A percentile compares a stretch with the other conserved stretches of the same genome.
These are phyloP conservation scores for Earliella scabrosa DNA, from an alignment of 1,284 basidiomycete genomes.

Conservation along the genomic window DNA sequence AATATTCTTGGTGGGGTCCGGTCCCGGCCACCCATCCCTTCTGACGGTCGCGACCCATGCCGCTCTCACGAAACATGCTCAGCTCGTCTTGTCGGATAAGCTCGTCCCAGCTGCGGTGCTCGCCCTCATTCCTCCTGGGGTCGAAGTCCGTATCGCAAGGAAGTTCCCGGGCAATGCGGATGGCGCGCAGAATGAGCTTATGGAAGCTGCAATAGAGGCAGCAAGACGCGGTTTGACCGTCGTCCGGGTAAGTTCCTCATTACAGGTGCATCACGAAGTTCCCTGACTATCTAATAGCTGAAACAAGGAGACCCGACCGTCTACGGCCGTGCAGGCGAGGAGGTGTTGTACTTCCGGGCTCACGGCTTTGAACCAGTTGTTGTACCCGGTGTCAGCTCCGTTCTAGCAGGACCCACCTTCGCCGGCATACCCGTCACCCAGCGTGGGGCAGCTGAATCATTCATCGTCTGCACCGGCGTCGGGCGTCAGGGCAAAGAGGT, in stretches of 20 bases:
- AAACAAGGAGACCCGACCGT: conserved; percentile 98
- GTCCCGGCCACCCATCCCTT: conserved; percentile 92
- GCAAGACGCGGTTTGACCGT: conserved; percentile 84
- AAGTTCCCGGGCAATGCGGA: conserved; percentile 99
- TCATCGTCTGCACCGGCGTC: conserved; percentile 93
- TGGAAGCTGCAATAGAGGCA: conserved; percentile 87
- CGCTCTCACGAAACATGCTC: conserved; percentile 79
- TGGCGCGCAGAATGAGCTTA: conserved; percentile 92
- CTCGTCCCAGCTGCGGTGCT: conserved; percentile 94
- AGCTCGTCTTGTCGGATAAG: conserved; percentile 94
- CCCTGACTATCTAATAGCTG: conserved; percentile 50
- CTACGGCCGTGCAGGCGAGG: conserved; percentile 94
- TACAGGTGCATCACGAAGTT: not conserved
- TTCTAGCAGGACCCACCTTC: conserved; percentile 88
- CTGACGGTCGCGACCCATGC: conserved; percentile 88
- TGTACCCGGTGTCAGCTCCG: conserved; percentile 89
- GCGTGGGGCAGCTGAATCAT: conserved; percentile 88
- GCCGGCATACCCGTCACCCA: conserved; percentile 95
- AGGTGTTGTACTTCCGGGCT: conserved; percentile 88
- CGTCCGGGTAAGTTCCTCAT: conserved; percentile 65
- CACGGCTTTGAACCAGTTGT: conserved; percentile 85
- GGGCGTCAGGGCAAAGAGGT: conserved; percentile 88
- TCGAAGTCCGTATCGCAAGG: conserved; percentile 83
- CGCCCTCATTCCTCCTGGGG: conserved; percentile 78
- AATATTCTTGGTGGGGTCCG: conserved; percentile 91